Evolutionary conservation across 2,329 filamentous ascomycete genomes (phyloP), one percentile per base, ranked within the genome.

Genomic region (Ascomycota sp.): DNA sequence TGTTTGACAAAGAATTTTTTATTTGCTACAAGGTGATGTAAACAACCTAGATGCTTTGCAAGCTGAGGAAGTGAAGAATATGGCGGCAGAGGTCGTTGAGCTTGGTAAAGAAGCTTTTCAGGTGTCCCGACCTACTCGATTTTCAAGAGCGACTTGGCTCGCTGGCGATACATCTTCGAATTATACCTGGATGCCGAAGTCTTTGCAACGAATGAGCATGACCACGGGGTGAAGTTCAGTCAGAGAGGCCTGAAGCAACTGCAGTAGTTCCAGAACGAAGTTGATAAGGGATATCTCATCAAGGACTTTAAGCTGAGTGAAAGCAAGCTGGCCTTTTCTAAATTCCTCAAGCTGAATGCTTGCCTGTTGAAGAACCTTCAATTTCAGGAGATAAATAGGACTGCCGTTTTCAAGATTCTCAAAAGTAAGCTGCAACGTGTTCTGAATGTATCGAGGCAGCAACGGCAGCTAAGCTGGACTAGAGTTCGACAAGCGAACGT

Each of bases 401-500:
- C 65, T 20, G 82, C 82, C 1, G 69, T 89, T 42, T 59, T 58
- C 22, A 92, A 92, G 50, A 92, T 92, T 30, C 53, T 92, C 31
- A 92, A 92, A 50, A 92, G 75, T 77, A 47, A 36, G 65, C 50
- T n/a, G 4, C 9, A 15, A 9, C 15, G 15, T 17, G 15, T 9
- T 8, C 11, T 20, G 26, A 6, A 13, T 27, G 26, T 10, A 27
- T 27, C 12, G 12, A 8, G 12, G 15, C 12, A 19, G 7, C 4
- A 12, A 19, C 12, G 7, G 10, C 9, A 17, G 26, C 20, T 13
- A 8, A 7, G 19, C 17, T 24, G n/a, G 6, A 23, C 12, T 11
- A 83, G 71, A 86, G 53, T 92, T 92, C 46, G 79, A 89, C 52
- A 92, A 92, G 51, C 69, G 72, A 34, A 92, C 82, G 2, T 70